Percentiles rank a stretch among this genome's conserved stretches.
phyloP scores from a whole-genome alignment of 805 yeast species.

The Cyberlindnera xishuangbannaensis region DNA sequence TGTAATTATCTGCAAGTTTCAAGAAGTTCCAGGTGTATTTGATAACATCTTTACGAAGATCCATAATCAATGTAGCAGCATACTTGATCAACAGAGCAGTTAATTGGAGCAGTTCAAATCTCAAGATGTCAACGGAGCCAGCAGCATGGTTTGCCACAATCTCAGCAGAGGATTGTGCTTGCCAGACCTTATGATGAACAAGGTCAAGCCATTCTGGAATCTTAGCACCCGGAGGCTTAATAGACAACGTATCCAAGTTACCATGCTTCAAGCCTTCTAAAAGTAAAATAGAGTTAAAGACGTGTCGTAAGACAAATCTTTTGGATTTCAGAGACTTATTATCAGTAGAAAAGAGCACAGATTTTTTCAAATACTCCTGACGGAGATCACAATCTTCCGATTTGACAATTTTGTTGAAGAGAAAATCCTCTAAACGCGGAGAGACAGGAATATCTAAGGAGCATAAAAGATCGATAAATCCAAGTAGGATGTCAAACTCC shows the following conservation, averaged over 20 bases:
- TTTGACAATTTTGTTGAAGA: conserved; percentile 51
- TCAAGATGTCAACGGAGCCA: conserved; percentile 66
- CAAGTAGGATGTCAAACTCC: conserved; percentile 35
- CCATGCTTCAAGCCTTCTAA: conserved; percentile 51
- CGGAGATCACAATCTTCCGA: conserved; percentile 41
- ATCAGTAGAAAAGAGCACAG: conserved; percentile 45
- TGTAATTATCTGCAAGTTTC: conserved; percentile 78
- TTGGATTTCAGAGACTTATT: conserved; percentile 46
- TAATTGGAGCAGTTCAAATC: conserved; percentile 74
- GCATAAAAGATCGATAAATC: conserved; percentile 38
- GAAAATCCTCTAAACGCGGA: conserved; percentile 45
- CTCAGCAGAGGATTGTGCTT: conserved; percentile 41
- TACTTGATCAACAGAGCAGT: conserved; percentile 71
- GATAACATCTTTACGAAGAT: conserved; percentile 74
- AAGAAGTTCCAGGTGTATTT: conserved; percentile 93
- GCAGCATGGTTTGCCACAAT: conserved; percentile 47
- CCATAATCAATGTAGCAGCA: conserved; percentile 54
- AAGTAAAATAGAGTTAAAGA: conserved; percentile 61
- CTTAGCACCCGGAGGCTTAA: conserved; percentile 25
- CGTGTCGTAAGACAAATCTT: conserved; percentile 52
- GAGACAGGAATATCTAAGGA: conserved; percentile 42
- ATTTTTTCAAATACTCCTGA: conserved; percentile 43
- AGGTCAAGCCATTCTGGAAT: conserved; percentile 57
- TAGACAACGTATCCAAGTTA: conserved; percentile 40
- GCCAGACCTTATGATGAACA: conserved; percentile 70